Percentiles rank a stretch among this genome's conserved stretches.
Conservation (phyloP, 805 yeast species). For the Lachancea lanzarotensis region DNA sequence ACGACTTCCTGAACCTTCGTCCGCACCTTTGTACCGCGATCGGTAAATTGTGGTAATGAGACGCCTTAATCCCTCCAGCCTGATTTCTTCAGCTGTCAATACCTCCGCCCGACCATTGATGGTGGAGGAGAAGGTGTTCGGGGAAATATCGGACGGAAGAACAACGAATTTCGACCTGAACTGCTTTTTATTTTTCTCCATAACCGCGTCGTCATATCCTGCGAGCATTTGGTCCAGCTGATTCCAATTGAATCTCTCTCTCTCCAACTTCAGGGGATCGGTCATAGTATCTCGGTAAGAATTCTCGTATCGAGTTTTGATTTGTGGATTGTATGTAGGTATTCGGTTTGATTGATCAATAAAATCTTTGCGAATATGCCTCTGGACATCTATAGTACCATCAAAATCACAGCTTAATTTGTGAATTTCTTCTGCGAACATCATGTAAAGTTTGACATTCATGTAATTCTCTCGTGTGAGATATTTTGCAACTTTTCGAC, state of each 20-base stretch:
- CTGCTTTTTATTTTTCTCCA: constrained; percentile 44
- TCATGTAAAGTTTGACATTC: constrained; percentile 66
- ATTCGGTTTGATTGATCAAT: constrained; percentile 28
- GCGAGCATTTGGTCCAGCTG: constrained; percentile 86
- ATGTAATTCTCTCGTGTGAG: constrained; percentile 38
- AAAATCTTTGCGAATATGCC: constrained; percentile 45
- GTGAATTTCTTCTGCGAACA: constrained; percentile 79
- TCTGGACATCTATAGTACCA: constrained; percentile 71
- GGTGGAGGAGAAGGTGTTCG: constrained; percentile 36
- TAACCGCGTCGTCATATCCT: constrained; percentile 71
- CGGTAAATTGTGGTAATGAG: constrained; percentile 57
- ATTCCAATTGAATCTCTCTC: constrained; percentile 75
- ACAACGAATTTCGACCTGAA: constrained; percentile 79
- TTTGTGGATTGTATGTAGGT: constrained; percentile 44
- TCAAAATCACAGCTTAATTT: constrained; percentile 67
- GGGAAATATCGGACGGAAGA: constrained; percentile 68
- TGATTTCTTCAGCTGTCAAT: constrained; percentile 74
- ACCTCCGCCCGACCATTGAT: constrained; percentile 49
- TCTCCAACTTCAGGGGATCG: constrained; percentile 47
- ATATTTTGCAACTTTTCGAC: constrained; percentile 51
- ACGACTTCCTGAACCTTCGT: constrained; percentile 33
- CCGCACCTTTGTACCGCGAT: constrained; percentile 42
- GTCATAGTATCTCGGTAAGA: constrained; percentile 52
- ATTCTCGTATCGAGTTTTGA: constrained; percentile 74
- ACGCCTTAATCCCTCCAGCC: constrained; percentile 82